Evolutionary conservation across 73 alveolate genomes (phyloP), one percentile per base, ranked within the genome.

Genomic region (Paramecium sexaurelia): DNA sequence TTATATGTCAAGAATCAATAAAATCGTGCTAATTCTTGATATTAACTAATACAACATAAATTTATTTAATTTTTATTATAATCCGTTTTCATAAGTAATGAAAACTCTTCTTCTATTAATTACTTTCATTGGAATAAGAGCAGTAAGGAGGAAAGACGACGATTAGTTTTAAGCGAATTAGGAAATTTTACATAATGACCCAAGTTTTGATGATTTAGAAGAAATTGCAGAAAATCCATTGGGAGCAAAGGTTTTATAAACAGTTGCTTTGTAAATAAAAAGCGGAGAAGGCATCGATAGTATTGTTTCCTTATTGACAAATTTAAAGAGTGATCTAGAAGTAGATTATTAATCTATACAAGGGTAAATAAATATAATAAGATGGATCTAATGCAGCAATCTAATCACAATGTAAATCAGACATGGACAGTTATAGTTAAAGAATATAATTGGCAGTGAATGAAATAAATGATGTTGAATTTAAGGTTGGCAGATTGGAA

Each of bases 371-470:
- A 78, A 78, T 78, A 20, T 40, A 78, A 78, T 78, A 78, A 43
- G 90, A 78, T 40, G 90, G 90, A 2, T 78, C 68, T 19, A 78
- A 78, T 78, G 90, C 90, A 39, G 90, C 90, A 13, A 78, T 78
- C 0, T 78, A 78, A 26, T 41, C 75, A 24, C 22, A 78, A 33
- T 78, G 90, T 24, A 78, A 78, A 43, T 19, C 69, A 8, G 90
- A 78, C 41, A 78, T 78, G 71, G 90, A 78, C 55, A 22, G 47
- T 8, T 78, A 78, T 43, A 26, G 43, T 29, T 78, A 78, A 13
- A 39, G 90, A 20, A 19, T 78, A 36, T 78, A 78, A 78, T 78
- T 78, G 24, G 90, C 90, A 78, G 90, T 78, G 3, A 43, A 43
- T 78, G 90, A 78, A 78, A 78, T 78, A 11, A 78, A 78, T 45